A percentile compares a stretch with the other conserved stretches of the same genome.
Conservation (phyloP, 2,329 filamentous ascomycete genomes). For the Coniochaeta sp. region DNA sequence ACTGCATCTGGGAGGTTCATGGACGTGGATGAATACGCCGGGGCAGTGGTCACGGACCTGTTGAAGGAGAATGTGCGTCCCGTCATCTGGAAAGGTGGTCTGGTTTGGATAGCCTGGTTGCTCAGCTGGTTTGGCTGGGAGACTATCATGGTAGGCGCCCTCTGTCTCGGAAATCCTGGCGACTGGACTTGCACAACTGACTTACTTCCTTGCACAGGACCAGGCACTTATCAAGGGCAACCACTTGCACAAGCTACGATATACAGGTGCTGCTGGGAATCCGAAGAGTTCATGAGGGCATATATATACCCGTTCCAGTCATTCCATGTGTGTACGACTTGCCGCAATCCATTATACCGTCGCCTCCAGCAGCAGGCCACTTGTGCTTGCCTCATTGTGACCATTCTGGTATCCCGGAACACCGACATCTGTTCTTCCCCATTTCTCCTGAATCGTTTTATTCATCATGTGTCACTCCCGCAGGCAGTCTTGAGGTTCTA, state of each 20-base stretch:
- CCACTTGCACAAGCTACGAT: background rate
- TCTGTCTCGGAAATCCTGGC: no score
- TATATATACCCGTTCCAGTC: no score
- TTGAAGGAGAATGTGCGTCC: constrained; percentile 14
- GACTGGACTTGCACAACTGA: background rate
- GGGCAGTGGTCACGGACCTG: constrained; percentile 19
- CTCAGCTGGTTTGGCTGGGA: constrained; percentile 23
- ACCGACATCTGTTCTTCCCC: no score
- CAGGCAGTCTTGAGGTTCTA: no score
- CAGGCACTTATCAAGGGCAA: background rate
- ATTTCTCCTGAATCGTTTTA: no score
- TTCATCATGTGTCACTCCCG: no score
- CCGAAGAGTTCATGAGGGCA: background rate
- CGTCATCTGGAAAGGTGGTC: constrained; percentile 21
- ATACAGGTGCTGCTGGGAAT: background rate
- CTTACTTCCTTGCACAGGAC: background rate
- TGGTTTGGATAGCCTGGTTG: constrained; percentile 19
- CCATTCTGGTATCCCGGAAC: no score
- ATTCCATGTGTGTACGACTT: no score
- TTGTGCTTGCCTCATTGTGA: no score
- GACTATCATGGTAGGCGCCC: constrained; percentile 21
- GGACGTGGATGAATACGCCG: constrained; percentile 20
- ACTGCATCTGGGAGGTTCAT: constrained; percentile 16
- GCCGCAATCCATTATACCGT: no score
- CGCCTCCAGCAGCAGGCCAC: no score